These are phyloP conservation scores for Fusarium sp. DNA, from an alignment of 2,329 filamentous ascomycete genomes.

Conservation along the genomic window DNA sequence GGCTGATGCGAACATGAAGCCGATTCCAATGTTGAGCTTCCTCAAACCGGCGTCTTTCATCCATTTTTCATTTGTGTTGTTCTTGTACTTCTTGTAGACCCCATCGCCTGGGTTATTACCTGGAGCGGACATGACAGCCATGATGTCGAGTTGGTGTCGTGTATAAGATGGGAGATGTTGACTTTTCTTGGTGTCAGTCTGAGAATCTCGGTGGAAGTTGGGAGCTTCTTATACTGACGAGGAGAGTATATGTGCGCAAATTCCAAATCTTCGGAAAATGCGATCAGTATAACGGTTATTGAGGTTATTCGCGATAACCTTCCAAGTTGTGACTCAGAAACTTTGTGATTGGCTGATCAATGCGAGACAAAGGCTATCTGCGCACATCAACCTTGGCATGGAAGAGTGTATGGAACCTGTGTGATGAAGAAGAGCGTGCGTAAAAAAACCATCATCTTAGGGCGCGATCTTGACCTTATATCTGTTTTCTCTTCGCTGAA, in stretches of 20 bases:
- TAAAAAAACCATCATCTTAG: not conserved
- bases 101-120: slow-evolving; percentile 2
- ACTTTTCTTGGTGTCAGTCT: not conserved
- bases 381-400: no score
- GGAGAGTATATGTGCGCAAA: no score
- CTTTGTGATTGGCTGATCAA: no score
- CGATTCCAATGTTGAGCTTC: slow-evolving; percentile 19
- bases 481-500: slow-evolving; percentile 4
- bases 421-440: not conserved
- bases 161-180: not conserved
- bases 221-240: no score
- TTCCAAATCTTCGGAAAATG: no score
- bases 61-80: slow-evolving; percentile 27
- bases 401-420: no score
- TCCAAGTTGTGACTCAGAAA: no score
- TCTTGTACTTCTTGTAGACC: slow-evolving; percentile 16
- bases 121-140: not conserved
- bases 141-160: not conserved
- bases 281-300: no score
- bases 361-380: no score
- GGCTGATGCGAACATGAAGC: slow-evolving; percentile 23
- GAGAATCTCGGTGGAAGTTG: no score
- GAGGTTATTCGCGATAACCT: no score
- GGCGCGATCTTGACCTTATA: not conserved
- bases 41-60: slow-evolving; percentile 16